phyloP scores from a whole-genome alignment of 805 yeast genomes.

The Candida maris region DNA sequence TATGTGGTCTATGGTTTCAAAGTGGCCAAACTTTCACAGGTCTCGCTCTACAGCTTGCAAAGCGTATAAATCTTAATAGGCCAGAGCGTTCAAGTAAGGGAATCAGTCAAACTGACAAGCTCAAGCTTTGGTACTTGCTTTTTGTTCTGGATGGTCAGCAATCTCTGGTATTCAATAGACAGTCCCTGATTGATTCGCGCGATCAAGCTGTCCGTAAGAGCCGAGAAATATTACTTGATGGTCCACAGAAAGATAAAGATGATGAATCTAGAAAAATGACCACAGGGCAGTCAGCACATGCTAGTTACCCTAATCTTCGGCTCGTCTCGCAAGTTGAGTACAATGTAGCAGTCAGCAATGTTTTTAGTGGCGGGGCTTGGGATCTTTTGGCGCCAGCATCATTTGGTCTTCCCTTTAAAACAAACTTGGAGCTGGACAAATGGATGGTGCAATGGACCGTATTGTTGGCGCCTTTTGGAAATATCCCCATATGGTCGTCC shows the following conservation, averaged over 20 bases:
- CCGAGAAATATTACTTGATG: conserved; percentile 33
- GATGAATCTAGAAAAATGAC: neutral
- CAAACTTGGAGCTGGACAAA: conserved; percentile 63
- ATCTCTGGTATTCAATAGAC: conserved; percentile 55
- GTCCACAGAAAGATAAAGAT: neutral
- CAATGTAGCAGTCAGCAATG: conserved; percentile 58
- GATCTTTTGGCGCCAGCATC: conserved; percentile 54
- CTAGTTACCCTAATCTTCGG: conserved; percentile 45
- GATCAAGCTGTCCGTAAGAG: conserved; percentile 45
- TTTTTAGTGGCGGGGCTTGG: conserved; percentile 59
- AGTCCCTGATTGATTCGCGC: conserved; percentile 46
- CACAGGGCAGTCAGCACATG: conserved; percentile 3
- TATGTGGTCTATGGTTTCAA: conserved; percentile 68
- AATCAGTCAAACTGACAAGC: conserved; percentile 38
- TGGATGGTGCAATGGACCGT: conserved; percentile 86
- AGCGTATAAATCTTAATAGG: conserved; percentile 44
- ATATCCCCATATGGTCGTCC: conserved; percentile 57
- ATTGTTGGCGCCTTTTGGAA: conserved; percentile 53
- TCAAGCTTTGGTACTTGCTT: conserved; percentile 63
- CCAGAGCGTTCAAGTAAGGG: conserved; percentile 14
- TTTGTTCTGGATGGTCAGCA: conserved; percentile 69
- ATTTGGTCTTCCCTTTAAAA: conserved; percentile 65
- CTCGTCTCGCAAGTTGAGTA: conserved; percentile 65
- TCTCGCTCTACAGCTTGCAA: conserved; percentile 62
- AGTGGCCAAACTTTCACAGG: conserved; percentile 65